Conservation (phyloP, 2,329 filamentous ascomycete genomes). For the Cladosporium sp. region DNA sequence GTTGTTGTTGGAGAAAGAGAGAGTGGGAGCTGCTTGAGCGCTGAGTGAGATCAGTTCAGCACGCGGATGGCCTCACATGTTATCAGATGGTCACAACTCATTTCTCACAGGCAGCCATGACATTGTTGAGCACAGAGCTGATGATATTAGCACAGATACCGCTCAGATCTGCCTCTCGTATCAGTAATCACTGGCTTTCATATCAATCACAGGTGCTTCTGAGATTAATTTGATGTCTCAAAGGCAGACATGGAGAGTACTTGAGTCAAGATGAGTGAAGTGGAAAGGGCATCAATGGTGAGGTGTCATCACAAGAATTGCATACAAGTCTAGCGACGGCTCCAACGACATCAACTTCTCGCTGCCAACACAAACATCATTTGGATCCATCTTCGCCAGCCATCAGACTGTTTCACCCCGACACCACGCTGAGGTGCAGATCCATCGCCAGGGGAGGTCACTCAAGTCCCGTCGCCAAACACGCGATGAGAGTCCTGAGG, state of each 20-base stretch:
- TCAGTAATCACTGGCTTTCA: neutral
- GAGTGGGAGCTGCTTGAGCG: neutral
- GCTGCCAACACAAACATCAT: neutral
- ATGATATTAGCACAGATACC: neutral
- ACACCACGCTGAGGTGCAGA: slow-evolving; percentile 14
- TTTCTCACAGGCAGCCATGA: neutral
- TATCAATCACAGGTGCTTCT: neutral
- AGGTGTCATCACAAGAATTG: neutral
- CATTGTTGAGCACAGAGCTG: neutral
- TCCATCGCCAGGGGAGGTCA: slow-evolving; percentile 3
- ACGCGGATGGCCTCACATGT: neutral
- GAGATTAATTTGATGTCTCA: neutral
- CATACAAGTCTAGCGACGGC: neutral
- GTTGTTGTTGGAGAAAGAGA: neutral
- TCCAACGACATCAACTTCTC: neutral
- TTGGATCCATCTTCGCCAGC: slow-evolving; percentile 3
- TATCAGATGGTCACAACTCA: neutral
- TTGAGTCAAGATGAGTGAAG: neutral
- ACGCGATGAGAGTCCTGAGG: slow-evolving; percentile 27
- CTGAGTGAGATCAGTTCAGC: neutral
- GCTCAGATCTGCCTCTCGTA: neutral
- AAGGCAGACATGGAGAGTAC: neutral
- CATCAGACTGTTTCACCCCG: slow-evolving; percentile 5
- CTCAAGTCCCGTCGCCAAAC: no score
- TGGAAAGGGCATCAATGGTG: neutral